Percentiles rank a stretch among this genome's conserved stretches.
Conservation (phyloP, 2,329 filamentous ascomycete genomes). For the Penicillium sp. region DNA sequence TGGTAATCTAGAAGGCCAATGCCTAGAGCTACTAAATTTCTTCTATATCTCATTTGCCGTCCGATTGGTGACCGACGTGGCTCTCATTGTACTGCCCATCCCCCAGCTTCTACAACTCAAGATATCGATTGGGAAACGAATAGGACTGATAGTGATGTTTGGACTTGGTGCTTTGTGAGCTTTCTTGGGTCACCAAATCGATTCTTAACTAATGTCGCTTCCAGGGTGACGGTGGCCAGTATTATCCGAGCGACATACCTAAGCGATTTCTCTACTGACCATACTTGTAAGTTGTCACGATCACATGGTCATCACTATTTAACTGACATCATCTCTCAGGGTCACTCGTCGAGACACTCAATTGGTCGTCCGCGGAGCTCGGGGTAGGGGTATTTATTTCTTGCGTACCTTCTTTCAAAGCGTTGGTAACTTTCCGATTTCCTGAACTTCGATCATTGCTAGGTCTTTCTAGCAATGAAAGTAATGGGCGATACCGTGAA, state of each 20-base stretch:
- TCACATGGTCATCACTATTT: neutral
- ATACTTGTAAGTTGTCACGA: conserved; percentile 21
- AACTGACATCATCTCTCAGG: conserved; percentile 7
- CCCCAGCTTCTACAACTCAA: conserved; percentile 19
- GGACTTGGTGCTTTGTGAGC: conserved; percentile 23
- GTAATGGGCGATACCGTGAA: neutral
- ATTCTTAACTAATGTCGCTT: neutral
- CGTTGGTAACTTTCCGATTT: conserved; percentile 19
- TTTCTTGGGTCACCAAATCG: too few relatives aligned
- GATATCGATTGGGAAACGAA: conserved; percentile 20
- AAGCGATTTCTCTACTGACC: conserved; percentile 19
- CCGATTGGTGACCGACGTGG: conserved; percentile 21
- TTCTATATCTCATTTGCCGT: conserved; percentile 25
- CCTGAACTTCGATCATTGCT: conserved; percentile 8
- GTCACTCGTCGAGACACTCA: conserved; percentile 22
- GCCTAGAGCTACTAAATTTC: conserved; percentile 17
- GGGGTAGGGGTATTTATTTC: conserved; percentile 26
- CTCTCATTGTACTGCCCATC: conserved; percentile 23
- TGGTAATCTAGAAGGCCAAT: conserved; percentile 13
- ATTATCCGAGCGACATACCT: conserved; percentile 27
- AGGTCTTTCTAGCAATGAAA: neutral
- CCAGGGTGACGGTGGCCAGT: conserved; percentile 23
- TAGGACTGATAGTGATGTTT: conserved; percentile 26
- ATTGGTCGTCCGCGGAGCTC: conserved; percentile 29
- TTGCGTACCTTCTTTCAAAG: conserved; percentile 27